These are phyloP conservation scores for Aspergillus floridensis DNA, from an alignment of 2,329 filamentous ascomycete species.

Conservation along the genomic window DNA sequence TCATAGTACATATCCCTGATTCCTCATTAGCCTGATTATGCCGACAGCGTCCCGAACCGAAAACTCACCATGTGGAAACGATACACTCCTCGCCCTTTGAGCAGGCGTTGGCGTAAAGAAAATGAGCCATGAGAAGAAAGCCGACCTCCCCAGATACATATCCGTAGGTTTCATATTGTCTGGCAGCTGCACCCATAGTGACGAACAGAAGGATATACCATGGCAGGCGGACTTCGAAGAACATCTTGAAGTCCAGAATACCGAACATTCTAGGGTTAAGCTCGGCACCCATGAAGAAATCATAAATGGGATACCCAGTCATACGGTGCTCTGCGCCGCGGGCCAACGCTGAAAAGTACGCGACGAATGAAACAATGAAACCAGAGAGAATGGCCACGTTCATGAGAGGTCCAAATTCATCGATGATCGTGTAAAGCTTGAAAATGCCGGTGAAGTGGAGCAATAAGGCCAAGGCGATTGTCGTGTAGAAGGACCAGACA, in stretches of 20 bases:
- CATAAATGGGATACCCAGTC: slow-evolving; percentile 77
- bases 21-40: slow-evolving; percentile 12
- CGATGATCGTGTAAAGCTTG: slow-evolving; percentile 85
- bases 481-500: slow-evolving; percentile 82
- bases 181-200: slow-evolving; percentile 70
- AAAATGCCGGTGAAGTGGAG: slow-evolving; percentile 84
- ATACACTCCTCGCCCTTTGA: slow-evolving; percentile 91
- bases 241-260: slow-evolving; percentile 89
- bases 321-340: slow-evolving; percentile 87
- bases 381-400: slow-evolving; percentile 90
- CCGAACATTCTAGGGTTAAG: slow-evolving; percentile 83
- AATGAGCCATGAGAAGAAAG: slow-evolving; percentile 86
- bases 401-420: slow-evolving; percentile 91
- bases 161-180: slow-evolving; percentile 80
- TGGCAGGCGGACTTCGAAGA: slow-evolving; percentile 86
- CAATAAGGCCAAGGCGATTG: slow-evolving; percentile 65
- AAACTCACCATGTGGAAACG: slow-evolving; percentile 71
- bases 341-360: slow-evolving; percentile 78
- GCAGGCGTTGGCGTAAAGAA: slow-evolving; percentile 88
- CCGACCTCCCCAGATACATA: slow-evolving; percentile 81
- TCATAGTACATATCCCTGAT: slow-evolving; percentile 91
- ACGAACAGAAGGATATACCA: slow-evolving; percentile 88
- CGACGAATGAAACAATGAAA: slow-evolving; percentile 75
- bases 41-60: too few relatives aligned
- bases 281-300: slow-evolving; percentile 90